Base-by-base conservation (phyloP, 495 filamentous ascomycete genomes). In the Acidiella bohemica region DNA sequence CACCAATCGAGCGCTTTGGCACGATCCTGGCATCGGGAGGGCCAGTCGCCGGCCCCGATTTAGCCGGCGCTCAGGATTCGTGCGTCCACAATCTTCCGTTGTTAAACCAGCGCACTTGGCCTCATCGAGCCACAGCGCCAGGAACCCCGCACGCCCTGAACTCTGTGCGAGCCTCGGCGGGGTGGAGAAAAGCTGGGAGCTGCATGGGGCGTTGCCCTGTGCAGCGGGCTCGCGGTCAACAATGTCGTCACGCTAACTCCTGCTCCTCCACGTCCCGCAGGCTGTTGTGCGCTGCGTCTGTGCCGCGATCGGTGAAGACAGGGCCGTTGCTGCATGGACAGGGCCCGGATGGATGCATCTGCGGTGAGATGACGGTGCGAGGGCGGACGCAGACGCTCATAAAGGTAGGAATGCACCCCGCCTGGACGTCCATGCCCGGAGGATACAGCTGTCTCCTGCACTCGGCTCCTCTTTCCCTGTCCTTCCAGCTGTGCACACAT, bases 231-330 rank as follows among this genome's bases (percentile, higher is more conserved):
- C 11, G 17, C 12, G 24, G 24, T 34, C 21, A 26, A 20, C 21
- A 34, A 28, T 19, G 22, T n/a, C n/a, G n/a, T n/a, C n/a, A n/a
- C n/a, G n/a, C n/a, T n/a, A n/a, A n/a, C n/a, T n/a, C n/a, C n/a
- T n/a, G 27, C 28, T 5, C 27, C 40, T 36, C 40, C 31, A 43
- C 40, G 40, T 43, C 28, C 40, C 39, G 28, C 24, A 18, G 13
- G 12, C 3, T 20, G 29, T 14, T 32, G 30, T 26, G 25, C 37
- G 37, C 24, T 40, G 28, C 37, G 16, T 34, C 16, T 19, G 21
- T 34, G 32, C 3, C 5, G 4, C 18, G 25, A 37, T 19, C 34
- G 23, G 34, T 22, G n/a, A 10, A 23, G 22, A 23, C 20, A 37
- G 8, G 34, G 20, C 25, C 7, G 11, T 3, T 5, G 19, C 4